Conservation (phyloP, 257 asterid genomes). For the Paulownia fortunei region DNA sequence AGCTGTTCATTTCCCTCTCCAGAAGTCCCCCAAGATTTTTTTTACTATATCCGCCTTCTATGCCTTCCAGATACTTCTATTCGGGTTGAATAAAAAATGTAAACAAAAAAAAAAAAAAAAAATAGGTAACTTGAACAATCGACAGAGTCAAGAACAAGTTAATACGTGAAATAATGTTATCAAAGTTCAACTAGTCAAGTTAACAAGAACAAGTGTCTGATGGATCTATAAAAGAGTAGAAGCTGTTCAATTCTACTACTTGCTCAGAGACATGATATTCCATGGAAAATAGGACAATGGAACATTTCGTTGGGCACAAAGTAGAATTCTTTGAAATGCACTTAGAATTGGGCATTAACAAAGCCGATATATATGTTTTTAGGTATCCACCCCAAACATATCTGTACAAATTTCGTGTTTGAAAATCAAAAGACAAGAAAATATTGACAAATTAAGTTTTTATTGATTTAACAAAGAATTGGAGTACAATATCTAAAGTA, state of each 20-base stretch:
- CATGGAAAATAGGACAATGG: neutral
- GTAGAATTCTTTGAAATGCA: neutral
- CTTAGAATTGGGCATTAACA: neutral
- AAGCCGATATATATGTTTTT: neutral
- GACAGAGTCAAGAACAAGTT: neutral
- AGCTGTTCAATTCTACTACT: neutral
- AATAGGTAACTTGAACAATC: neutral
- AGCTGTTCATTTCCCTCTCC: neutral
- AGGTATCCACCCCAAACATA: neutral
- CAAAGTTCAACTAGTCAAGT: neutral
- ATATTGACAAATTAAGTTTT: too few relatives aligned
- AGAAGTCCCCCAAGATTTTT: neutral
- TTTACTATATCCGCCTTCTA: neutral
- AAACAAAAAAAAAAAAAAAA: too few relatives aligned
- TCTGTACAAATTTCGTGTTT: too few relatives aligned
- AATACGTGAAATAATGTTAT: neutral
- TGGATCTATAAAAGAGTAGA: neutral
- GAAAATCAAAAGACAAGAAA: too few relatives aligned
- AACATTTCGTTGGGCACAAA: neutral
- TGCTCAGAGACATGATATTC: neutral
- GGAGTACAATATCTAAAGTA: too few relatives aligned
- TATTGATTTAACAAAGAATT: too few relatives aligned
- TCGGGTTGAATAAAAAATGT: too few relatives aligned
- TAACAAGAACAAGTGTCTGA: neutral
- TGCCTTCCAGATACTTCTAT: neutral